Evolutionary conservation across 805 yeast species (phyloP).

Genomic region (Henningerozyma blattae): DNA sequence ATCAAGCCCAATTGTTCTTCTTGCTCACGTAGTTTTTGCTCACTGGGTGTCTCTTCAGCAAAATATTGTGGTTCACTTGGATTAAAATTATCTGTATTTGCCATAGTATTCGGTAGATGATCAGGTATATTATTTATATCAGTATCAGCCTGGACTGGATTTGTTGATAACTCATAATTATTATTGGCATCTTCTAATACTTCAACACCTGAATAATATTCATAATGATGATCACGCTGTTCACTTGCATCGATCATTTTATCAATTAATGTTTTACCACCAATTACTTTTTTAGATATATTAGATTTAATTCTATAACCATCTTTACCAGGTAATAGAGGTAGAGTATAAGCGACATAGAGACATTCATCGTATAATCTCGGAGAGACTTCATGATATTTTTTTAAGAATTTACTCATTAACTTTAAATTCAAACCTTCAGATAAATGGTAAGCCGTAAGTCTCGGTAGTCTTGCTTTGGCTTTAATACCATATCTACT

Average conservation of each 20-base stretch:
- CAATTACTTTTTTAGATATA: constrained; percentile 27
- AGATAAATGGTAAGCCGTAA: constrained; percentile 85
- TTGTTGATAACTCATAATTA: constrained; percentile 27
- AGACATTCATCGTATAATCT: constrained; percentile 86
- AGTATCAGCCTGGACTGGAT: constrained; percentile 8
- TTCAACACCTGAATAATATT: constrained; percentile 70
- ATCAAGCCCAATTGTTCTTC: constrained; percentile 2
- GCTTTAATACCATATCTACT: constrained; percentile 26
- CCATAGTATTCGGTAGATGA: constrained; percentile 15
- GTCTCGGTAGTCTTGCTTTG: constrained; percentile 56
- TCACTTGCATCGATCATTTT: constrained; percentile 68
- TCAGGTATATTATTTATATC: constrained; percentile 15
- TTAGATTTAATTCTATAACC: constrained; percentile 70
- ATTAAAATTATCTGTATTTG: constrained; percentile 44
- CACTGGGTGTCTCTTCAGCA: constrained; percentile 31
- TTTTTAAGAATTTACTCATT: constrained; percentile 50
- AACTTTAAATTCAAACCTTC: constrained; percentile 62
- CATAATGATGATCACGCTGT: constrained; percentile 83
- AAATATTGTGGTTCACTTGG: constrained; percentile 91
- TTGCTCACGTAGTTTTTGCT: constrained; percentile 3
- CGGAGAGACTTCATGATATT: constrained; percentile 74
- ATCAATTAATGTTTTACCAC: constrained; percentile 47
- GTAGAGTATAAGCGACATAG: constrained; percentile 80
- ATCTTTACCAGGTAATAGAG: constrained; percentile 72
- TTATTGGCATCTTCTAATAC: constrained; percentile 44